A percentile compares a stretch with the other conserved stretches of the same genome.
Conservation (phyloP, 2,329 filamentous ascomycete genomes). For the Tolypocladium amazonense region DNA sequence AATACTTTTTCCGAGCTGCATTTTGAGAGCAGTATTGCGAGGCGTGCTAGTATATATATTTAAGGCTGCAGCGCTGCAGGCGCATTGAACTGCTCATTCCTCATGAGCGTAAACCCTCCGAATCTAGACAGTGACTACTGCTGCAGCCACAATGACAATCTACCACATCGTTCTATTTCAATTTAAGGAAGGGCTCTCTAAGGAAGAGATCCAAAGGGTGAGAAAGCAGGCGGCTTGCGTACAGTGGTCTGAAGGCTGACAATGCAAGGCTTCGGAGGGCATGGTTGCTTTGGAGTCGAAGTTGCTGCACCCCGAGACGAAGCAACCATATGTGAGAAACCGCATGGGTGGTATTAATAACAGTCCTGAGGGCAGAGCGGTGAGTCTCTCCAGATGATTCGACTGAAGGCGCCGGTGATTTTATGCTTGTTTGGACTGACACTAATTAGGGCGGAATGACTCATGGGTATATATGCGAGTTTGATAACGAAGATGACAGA, state of each 20-base stretch:
- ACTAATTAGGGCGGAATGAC: not conserved
- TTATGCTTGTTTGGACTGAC: not conserved
- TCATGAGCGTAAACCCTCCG: not conserved
- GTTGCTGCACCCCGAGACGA: not conserved
- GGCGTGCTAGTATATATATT: not conserved
- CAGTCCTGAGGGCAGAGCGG: not conserved
- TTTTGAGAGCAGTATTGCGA: accelerated
- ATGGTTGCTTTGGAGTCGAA: not conserved
- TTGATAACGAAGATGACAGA: not conserved
- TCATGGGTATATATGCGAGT: not conserved
- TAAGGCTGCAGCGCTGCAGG: not conserved
- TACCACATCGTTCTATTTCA: not conserved
- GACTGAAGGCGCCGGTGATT: too few species aligned
- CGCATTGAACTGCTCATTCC: accelerated
- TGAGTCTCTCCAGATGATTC: not conserved
- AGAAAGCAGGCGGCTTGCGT: not conserved
- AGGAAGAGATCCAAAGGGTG: not conserved
- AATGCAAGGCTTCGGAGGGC: not conserved
- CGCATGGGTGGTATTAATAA: not conserved
- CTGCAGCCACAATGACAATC: not conserved
- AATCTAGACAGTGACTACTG: not conserved
- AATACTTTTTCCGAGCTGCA: not conserved
- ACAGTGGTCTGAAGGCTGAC: not conserved
- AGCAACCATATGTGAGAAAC: not conserved
- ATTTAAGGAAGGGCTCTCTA: not conserved